phyloP scores from a whole-genome alignment of 2,329 filamentous ascomycete genomes.

The Blumeria hordei region DNA sequence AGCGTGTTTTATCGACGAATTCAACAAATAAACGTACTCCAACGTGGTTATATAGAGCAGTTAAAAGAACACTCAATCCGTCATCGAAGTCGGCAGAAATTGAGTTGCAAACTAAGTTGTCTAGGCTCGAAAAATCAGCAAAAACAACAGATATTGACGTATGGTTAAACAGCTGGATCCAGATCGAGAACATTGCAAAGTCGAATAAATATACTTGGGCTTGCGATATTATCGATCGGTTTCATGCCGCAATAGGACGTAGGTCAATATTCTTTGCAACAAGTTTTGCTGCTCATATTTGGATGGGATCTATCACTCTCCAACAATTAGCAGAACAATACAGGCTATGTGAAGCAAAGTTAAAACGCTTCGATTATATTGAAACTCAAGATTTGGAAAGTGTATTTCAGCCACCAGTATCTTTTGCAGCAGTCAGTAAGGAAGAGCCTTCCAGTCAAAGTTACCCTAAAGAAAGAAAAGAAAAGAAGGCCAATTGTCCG shows the following conservation, averaged over 20 bases:
- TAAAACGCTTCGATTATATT: background rate
- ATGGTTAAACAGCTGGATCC: slow-evolving; percentile 1
- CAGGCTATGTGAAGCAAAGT: background rate
- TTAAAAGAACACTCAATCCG: background rate
- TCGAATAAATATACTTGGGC: background rate
- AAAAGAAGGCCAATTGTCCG: background rate
- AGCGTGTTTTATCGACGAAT: background rate
- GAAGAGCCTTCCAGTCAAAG: background rate
- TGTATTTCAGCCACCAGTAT: background rate
- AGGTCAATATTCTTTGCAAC: background rate
- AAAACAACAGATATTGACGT: background rate
- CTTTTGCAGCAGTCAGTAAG: background rate
- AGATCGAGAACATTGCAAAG: background rate
- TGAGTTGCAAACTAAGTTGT: background rate
- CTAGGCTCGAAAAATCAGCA: background rate
- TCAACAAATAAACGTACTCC: background rate
- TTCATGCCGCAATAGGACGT: background rate
- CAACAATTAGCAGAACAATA: background rate
- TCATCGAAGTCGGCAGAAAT: background rate
- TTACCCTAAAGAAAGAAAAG: background rate
- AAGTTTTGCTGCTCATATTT: background rate
- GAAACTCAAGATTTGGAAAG: background rate
- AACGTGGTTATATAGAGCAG: background rate
- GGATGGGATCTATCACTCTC: background rate
- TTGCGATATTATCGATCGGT: background rate